These are phyloP conservation scores for Cinchona pubescens DNA, from an alignment of 257 asterid species.

Conservation along the genomic window DNA sequence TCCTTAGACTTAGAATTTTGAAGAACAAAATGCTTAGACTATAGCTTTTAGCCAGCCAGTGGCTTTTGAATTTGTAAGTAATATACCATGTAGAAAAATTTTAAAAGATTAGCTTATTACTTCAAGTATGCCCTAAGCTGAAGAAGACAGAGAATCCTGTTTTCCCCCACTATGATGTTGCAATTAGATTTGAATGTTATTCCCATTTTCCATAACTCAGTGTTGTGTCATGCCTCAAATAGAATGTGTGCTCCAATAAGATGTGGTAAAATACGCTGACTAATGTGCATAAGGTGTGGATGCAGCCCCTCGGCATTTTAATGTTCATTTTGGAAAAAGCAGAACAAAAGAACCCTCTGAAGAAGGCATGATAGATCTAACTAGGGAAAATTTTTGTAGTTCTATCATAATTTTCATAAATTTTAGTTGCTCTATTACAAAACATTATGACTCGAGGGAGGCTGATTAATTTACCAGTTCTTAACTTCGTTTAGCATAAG, in stretches of 20 bases:
- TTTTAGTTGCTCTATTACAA: background rate
- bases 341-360: background rate
- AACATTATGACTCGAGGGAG: background rate
- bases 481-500: background rate
- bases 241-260: background rate
- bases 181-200: background rate
- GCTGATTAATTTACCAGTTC: background rate
- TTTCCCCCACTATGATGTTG: background rate
- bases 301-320: background rate
- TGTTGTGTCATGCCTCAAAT: background rate
- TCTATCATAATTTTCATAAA: background rate
- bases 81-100: background rate
- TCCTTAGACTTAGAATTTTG: background rate
- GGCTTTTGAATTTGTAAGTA: background rate
- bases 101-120: background rate
- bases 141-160: background rate
- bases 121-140: background rate
- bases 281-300: background rate
- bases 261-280: background rate
- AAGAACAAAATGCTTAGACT: background rate
- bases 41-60: background rate
- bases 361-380: background rate
- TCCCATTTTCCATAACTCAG: background rate
- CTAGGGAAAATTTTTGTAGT: background rate
- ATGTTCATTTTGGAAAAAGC: background rate